Percentiles rank a stretch among this genome's conserved stretches.
These are phyloP conservation scores for Nephelium lappaceum DNA, from an alignment of 345 rosid species.

Conservation along the genomic window DNA sequence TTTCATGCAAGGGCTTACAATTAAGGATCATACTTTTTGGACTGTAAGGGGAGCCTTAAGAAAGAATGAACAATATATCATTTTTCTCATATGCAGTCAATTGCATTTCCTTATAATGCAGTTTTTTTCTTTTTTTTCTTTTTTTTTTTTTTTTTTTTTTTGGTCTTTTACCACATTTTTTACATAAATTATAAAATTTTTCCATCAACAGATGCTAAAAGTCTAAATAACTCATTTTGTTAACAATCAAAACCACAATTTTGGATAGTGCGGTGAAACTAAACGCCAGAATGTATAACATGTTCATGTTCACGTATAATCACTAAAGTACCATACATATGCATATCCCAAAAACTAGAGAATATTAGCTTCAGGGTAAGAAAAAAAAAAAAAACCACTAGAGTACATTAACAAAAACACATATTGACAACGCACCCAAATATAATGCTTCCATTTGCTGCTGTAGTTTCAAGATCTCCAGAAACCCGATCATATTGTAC, in stretches of 20 bases:
- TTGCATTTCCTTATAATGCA: not conserved
- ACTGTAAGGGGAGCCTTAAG: not conserved
- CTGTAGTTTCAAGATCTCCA: constrained; percentile 77
- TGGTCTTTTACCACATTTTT: not conserved
- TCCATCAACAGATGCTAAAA: not conserved
- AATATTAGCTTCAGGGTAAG: no score
- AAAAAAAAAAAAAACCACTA: not conserved
- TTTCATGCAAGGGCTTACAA: not conserved
- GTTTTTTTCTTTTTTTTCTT: no score
- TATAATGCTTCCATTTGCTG: constrained; percentile 85
- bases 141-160: no score
- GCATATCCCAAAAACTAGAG: not conserved
- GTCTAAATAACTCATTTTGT: not conserved
- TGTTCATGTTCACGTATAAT: constrained; percentile 1
- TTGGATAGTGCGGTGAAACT: no score
- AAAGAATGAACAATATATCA: not conserved
- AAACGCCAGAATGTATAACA: not conserved
- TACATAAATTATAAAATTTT: not conserved
- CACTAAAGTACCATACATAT: not conserved
- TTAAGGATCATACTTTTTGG: not conserved
- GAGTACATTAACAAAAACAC: not conserved
- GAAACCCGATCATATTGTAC: constrained; percentile 85
- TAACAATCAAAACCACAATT: not conserved
- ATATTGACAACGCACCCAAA: constrained; percentile 67
- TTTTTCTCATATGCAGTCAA: not conserved